Conservation (phyloP, 2,329 filamentous ascomycete species). For the Trichoderma endophyticum region DNA sequence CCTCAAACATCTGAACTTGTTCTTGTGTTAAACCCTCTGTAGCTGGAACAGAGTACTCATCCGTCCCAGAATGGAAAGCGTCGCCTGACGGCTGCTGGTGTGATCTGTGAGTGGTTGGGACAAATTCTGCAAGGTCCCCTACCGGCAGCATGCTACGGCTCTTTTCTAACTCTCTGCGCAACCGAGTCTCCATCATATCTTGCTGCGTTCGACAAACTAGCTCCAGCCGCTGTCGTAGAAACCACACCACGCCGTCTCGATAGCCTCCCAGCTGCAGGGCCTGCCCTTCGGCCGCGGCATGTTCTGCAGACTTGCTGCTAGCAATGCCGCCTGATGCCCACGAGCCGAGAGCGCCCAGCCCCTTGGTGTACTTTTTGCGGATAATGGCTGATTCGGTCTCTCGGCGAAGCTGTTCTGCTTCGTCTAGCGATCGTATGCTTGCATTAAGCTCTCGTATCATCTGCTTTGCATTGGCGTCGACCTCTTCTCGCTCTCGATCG, state of each 20-base stretch:
- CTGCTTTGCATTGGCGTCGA: conserved; percentile 83
- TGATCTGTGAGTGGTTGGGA: conserved; percentile 23
- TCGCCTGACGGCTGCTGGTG: not conserved
- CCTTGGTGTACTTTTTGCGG: conserved; percentile 64
- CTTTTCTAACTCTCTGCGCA: conserved; percentile 83
- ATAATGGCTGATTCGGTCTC: conserved; percentile 70
- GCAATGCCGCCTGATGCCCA: conserved; percentile 62
- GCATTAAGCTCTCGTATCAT: conserved; percentile 82
- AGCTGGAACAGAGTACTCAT: conserved; percentile 18
- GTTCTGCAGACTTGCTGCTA: conserved; percentile 57
- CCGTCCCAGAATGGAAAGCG: not conserved
- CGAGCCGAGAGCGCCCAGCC: conserved; percentile 60
- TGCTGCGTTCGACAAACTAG: conserved; percentile 75
- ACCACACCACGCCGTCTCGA: conserved; percentile 81
- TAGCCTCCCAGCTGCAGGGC: conserved; percentile 66
- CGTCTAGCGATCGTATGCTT: conserved; percentile 73
- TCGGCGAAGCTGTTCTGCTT: conserved; percentile 77
- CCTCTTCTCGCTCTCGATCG: conserved; percentile 77
- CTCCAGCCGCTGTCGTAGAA: conserved; percentile 71
- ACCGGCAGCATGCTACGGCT: conserved; percentile 69
- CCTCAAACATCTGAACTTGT: conserved; percentile 88
- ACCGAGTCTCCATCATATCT: conserved; percentile 86
- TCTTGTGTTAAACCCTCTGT: conserved; percentile 68
- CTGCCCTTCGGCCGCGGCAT: conserved; percentile 67
- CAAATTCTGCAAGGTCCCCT: conserved; percentile 34